Conservation (phyloP, 805 yeast species). For the Zygoascus flipseniorum region DNA sequence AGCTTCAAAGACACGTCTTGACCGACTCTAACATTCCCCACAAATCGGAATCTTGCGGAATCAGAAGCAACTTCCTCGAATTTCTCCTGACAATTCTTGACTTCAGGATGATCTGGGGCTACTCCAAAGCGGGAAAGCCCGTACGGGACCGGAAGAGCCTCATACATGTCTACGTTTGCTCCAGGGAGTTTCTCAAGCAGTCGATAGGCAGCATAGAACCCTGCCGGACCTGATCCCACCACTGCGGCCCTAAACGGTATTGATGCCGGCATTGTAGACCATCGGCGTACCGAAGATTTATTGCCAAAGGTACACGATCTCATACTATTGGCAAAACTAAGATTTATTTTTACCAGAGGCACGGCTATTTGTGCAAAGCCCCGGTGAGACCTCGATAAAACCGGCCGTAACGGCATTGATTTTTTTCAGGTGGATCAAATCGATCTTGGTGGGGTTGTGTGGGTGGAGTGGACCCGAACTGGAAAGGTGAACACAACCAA, state of each 20-base stretch:
- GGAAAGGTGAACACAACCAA: too few species aligned
- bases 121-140: constrained; percentile 92
- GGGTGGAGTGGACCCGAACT: too few species aligned
- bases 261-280: neutral
- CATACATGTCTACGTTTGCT: constrained; percentile 64
- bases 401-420: too few species aligned
- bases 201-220: constrained; percentile 80
- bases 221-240: constrained; percentile 95
- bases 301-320: too few species aligned
- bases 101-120: constrained; percentile 99
- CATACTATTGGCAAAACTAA: too few species aligned
- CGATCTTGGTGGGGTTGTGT: too few species aligned
- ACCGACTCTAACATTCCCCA: constrained; percentile 70
- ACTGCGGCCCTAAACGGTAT: constrained; percentile 45
- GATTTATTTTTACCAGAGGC: too few species aligned
- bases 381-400: too few species aligned
- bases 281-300: neutral
- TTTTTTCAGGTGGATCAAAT: too few species aligned
- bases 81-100: constrained; percentile 62
- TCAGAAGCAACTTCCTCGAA: constrained; percentile 42
- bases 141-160: constrained; percentile 78
- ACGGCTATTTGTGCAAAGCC: too few species aligned
- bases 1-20: constrained; percentile 43
- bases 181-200: constrained; percentile 44
- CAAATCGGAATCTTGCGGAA: constrained; percentile 40